Conservation (phyloP, 2,329 filamentous ascomycete species). For the Purpureocillium lavendulum region DNA sequence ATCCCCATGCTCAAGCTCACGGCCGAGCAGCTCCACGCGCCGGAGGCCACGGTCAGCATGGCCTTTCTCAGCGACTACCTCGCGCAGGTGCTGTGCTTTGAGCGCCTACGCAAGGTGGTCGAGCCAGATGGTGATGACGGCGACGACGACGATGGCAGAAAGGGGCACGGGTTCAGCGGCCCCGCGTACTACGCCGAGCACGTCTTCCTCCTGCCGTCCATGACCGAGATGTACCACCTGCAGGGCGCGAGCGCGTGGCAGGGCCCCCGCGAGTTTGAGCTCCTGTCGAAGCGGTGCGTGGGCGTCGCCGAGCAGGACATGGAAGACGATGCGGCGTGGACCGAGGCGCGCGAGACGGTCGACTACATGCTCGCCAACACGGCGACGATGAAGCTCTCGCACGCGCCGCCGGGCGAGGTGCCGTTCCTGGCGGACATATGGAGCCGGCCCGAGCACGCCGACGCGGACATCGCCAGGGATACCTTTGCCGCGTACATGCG, state of each 20-base stretch:
- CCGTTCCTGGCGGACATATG: conserved; percentile 16
- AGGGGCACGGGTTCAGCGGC: conserved; percentile 26
- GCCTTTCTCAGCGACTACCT: conserved; percentile 19
- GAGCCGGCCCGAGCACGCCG: conserved; percentile 21
- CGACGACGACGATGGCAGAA: too few species aligned
- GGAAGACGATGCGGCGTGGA: conserved; percentile 13
- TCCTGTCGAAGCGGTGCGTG: conserved; percentile 12
- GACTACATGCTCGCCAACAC: conserved; percentile 22
- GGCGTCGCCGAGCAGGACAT: conserved; percentile 9
- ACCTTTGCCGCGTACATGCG: conserved; percentile 27
- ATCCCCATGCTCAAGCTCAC: neutral
- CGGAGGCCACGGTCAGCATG: conserved; percentile 6
- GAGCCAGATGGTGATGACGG: conserved; percentile 17
- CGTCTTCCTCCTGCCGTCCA: conserved; percentile 16
- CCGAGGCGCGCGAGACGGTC: conserved; percentile 6
- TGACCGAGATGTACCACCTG: conserved; percentile 9
- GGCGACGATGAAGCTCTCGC: conserved; percentile 26
- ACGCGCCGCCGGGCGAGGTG: conserved; percentile 17
- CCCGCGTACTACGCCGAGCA: conserved; percentile 22
- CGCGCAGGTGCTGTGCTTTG: conserved; percentile 18
- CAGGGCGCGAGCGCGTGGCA: neutral
- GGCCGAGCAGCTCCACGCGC: neutral
- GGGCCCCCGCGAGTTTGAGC: conserved; percentile 12
- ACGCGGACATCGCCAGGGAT: conserved; percentile 18
- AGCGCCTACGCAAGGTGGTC: conserved; percentile 23